These are phyloP conservation scores for Epichloe aotearoae DNA, from an alignment of 2,329 filamentous ascomycete genomes.

Conservation along the genomic window DNA sequence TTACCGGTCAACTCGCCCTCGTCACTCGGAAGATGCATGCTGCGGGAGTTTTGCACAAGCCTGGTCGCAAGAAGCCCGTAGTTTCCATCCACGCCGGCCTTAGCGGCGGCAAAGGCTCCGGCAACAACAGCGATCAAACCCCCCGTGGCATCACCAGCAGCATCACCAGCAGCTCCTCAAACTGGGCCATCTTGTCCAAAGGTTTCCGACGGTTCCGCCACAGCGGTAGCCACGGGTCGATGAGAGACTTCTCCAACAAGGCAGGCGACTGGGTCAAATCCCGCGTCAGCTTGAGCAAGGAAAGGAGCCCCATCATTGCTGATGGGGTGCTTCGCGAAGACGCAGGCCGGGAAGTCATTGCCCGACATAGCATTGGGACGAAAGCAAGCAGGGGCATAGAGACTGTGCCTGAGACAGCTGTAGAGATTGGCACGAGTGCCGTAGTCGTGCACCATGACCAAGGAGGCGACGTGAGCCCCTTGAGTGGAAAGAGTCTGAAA, in stretches of 20 bases:
- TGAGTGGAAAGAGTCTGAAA: neutral
- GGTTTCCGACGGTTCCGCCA: conserved; percentile 5
- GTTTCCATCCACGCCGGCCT: conserved; percentile 1
- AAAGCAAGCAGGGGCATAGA: conserved; percentile 1
- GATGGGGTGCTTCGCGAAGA: neutral
- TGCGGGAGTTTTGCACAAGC: conserved; percentile 8
- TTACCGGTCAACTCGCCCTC: conserved; percentile 34
- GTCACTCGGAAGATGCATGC: conserved; percentile 17
- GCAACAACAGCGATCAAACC: neutral
- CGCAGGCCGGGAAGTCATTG: neutral
- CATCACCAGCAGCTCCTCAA: neutral
- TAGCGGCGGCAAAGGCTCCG: neutral
- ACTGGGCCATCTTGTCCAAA: conserved; percentile 3
- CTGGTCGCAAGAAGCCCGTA: conserved; percentile 7
- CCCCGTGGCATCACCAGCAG: neutral
- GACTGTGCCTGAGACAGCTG: conserved; percentile 4
- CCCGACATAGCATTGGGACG: neutral
- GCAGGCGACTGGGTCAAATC: conserved; percentile 16
- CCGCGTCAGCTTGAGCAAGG: conserved; percentile 10
- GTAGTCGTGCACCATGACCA: neutral
- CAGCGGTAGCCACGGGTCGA: conserved; percentile 6
- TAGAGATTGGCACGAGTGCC: conserved; percentile 4
- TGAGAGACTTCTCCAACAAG: conserved; percentile 14
- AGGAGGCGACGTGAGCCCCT: conserved; percentile 1
- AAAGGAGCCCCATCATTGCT: conserved; percentile 4